These are phyloP conservation scores for Phialemonium atrogriseum DNA, from an alignment of 2,329 filamentous ascomycete species.

Conservation along the genomic window DNA sequence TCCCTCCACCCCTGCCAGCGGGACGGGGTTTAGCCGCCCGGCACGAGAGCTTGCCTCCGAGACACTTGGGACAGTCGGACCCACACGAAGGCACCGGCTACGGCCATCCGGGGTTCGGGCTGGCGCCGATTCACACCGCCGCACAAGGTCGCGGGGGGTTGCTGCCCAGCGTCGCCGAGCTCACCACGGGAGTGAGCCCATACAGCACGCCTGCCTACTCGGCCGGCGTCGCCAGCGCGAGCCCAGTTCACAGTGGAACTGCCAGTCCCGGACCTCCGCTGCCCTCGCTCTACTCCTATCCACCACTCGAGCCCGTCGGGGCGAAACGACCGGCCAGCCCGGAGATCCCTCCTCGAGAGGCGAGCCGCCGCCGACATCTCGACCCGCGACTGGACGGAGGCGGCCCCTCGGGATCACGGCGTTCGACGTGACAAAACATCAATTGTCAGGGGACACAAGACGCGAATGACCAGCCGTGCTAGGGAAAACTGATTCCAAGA, in stretches of 20 bases:
- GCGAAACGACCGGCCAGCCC: conserved; percentile 47
- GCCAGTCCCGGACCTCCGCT: conserved; percentile 34
- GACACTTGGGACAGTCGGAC: conserved; percentile 20
- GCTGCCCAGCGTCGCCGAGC: conserved; percentile 53
- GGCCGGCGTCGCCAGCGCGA: conserved; percentile 27
- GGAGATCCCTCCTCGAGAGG: conserved; percentile 35
- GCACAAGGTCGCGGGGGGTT: conserved; percentile 20
- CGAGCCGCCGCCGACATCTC: conserved; percentile 30
- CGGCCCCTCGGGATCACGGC: no score
- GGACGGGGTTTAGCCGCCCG: conserved; percentile 29
- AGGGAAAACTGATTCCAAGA: no score
- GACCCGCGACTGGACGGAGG: conserved; percentile 16
- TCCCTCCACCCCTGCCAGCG: conserved; percentile 19
- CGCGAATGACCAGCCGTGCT: no score
- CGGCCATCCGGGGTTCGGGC: conserved; percentile 27
- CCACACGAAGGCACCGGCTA: conserved; percentile 27
- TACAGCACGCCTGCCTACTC: conserved; percentile 52
- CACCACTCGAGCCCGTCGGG: conserved; percentile 13
- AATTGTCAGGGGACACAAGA: no score
- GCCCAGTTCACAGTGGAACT: conserved; percentile 27
- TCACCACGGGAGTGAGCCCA: conserved; percentile 55
- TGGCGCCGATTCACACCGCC: conserved; percentile 43
- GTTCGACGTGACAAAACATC: no score
- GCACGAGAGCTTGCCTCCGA: conserved; percentile 31
- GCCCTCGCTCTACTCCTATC: conserved; percentile 24